Conservation (phyloP, 257 asterid species). For the Solanum sejunctum region DNA sequence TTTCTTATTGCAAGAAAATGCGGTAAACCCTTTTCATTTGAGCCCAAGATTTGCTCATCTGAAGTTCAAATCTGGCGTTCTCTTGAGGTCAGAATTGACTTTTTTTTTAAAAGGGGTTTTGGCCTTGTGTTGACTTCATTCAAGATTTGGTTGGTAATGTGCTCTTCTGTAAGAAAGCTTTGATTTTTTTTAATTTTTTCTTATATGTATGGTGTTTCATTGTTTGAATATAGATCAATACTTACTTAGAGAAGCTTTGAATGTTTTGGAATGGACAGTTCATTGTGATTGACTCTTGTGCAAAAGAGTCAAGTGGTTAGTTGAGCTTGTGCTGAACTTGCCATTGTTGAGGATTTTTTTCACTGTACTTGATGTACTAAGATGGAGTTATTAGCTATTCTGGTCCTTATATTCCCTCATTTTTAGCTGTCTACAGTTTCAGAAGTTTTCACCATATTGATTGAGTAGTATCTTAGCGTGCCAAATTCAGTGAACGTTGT, state of each 20-base stretch:
- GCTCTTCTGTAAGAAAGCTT: not conserved
- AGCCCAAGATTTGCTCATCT: not conserved
- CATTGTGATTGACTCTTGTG: not conserved
- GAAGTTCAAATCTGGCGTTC: constrained; percentile 33
- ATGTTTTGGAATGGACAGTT: not conserved
- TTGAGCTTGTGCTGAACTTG: not conserved
- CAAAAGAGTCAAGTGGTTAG: not conserved
- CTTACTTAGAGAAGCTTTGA: not conserved
- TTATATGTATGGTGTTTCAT: not conserved
- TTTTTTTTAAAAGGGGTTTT: not conserved
- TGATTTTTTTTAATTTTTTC: not conserved
- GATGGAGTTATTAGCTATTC: not conserved
- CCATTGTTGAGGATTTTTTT: not conserved
- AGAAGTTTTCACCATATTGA: not conserved
- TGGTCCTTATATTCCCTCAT: not conserved
- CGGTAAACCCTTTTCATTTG: constrained; percentile 19
- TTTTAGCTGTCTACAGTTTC: not conserved
- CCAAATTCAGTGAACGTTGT: not conserved
- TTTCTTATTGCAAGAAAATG: constrained; percentile 11
- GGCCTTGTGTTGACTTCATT: not conserved
- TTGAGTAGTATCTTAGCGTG: not conserved
- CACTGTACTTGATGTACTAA: not conserved
- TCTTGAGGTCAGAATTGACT: not conserved
- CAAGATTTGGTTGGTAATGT: not conserved
- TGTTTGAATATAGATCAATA: not conserved